phyloP scores from a whole-genome alignment of 108 stramenopile species.

The Fragilariopsis cylindrus region DNA sequence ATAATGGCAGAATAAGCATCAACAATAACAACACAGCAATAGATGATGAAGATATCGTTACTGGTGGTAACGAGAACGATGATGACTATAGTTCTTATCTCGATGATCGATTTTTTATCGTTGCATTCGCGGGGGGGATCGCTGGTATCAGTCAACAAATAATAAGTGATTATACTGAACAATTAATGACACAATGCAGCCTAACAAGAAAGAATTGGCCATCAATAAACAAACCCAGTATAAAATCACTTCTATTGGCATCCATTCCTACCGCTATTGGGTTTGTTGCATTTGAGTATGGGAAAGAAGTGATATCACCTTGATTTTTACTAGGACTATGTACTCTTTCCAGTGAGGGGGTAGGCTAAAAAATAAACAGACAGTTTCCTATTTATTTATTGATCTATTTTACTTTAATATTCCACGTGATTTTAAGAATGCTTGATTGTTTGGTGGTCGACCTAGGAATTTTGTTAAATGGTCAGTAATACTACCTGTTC shows the following conservation, averaged over 20 bases:
- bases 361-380: neutral
- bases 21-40: neutral
- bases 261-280: slow-evolving; percentile 66
- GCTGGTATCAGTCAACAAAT: slow-evolving; percentile 70
- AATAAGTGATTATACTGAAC: slow-evolving; percentile 54
- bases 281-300: slow-evolving; percentile 79
- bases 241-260: slow-evolving; percentile 38
- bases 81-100: slow-evolving; percentile 7
- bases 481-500: slow-evolving; percentile 41
- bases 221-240: neutral
- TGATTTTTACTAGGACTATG: too few relatives aligned
- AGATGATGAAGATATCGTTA: neutral
- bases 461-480: slow-evolving; percentile 48
- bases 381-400: neutral
- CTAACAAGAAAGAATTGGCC: neutral
- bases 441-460: slow-evolving; percentile 36
- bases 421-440: slow-evolving; percentile 41
- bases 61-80: neutral
- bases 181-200: neutral
- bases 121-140: slow-evolving; percentile 61
- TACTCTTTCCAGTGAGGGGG: neutral
- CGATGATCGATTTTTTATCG: slow-evolving; percentile 2
- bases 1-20: too few relatives aligned
- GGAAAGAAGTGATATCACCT: slow-evolving; percentile 30
- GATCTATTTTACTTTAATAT: neutral